Percentiles rank a stretch among this genome's conserved stretches.
These are phyloP conservation scores for Microcos paniculata DNA, from an alignment of 345 rosid species.

Conservation along the genomic window DNA sequence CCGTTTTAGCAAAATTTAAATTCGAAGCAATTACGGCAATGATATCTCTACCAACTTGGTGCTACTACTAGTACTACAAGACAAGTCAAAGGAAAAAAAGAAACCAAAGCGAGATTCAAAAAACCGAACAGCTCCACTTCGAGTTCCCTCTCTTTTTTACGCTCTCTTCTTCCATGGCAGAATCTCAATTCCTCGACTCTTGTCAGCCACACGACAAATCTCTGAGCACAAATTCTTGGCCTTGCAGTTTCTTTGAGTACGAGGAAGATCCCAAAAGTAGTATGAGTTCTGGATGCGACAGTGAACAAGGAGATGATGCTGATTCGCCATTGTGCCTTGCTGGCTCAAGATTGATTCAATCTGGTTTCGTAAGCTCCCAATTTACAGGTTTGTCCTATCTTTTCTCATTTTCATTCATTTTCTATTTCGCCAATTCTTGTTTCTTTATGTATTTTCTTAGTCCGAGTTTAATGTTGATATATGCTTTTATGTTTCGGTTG, in stretches of 20 bases:
- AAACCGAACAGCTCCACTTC: neutral
- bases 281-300: slow-evolving; percentile 4
- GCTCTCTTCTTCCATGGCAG: neutral
- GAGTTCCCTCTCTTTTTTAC: neutral
- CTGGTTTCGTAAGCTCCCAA: slow-evolving; percentile 30
- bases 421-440: neutral
- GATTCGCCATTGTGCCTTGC: slow-evolving; percentile 38
- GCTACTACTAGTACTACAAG: neutral
- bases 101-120: neutral
- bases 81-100: neutral
- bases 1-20: slow-evolving; percentile 15
- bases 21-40: slow-evolving; percentile 15
- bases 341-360: slow-evolving; percentile 31
- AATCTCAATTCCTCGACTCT: neutral
- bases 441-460: neutral
- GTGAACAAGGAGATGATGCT: slow-evolving; percentile 6
- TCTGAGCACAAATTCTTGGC: slow-evolving; percentile 1
- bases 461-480: neutral
- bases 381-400: slow-evolving; percentile 23
- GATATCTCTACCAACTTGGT: neutral
- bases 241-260: neutral
- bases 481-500: neutral
- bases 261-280: neutral
- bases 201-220: neutral
- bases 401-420: neutral